Base-by-base conservation (phyloP, 768 basidiomycete genomes). In the Leccinellum luteum region DNA sequence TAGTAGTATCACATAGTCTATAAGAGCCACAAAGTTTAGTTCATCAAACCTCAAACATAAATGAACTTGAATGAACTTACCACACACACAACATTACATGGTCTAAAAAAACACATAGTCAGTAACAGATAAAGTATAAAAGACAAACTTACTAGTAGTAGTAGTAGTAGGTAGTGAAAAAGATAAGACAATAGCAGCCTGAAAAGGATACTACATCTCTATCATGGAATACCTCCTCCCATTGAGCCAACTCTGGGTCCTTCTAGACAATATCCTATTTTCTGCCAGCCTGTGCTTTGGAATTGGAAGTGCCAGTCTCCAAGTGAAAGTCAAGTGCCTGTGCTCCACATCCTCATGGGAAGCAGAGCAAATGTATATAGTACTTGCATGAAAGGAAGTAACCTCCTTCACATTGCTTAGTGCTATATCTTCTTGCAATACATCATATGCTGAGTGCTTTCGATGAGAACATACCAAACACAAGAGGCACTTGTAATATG, bases 181-280 rank as follows among this genome's bases (percentile, higher is more conserved):
- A n/a, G n/a, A n/a, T n/a, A n/a, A n/a, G n/a, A n/a, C n/a, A n/a
- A n/a, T n/a, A n/a, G 7, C 53, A 13, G 35, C 15, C 17, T 8
- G 43, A 21, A 28, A 9, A 6, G 28, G 30, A 32, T 17, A 0
- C 27, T 17, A 0, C 27, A 14, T 14, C 17, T 4, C 23, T 14
- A 2, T 53, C 2, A 3, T 48, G 23, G 7, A 23, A 8, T 60
- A 49, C 6, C 32, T 54, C 32, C 38, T 60, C 2, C 35, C 58
- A 19, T 19, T 50, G 27, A 32, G 49, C 38, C 51, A 17, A 27
- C 4, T 48, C n/a, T n/a, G n/a, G n/a, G n/a, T n/a, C 19, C 28
- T 51, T 19, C 59, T 27, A 8, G 32, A 61, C 10, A 48, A 55
- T n/a, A 60, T 61, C 13, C 23, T 54, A 25, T 38, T 51, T 14